Percentiles rank a stretch among this genome's conserved stretches.
phyloP scores from a whole-genome alignment of 805 yeast genomes.

The Limtongia smithiae region DNA sequence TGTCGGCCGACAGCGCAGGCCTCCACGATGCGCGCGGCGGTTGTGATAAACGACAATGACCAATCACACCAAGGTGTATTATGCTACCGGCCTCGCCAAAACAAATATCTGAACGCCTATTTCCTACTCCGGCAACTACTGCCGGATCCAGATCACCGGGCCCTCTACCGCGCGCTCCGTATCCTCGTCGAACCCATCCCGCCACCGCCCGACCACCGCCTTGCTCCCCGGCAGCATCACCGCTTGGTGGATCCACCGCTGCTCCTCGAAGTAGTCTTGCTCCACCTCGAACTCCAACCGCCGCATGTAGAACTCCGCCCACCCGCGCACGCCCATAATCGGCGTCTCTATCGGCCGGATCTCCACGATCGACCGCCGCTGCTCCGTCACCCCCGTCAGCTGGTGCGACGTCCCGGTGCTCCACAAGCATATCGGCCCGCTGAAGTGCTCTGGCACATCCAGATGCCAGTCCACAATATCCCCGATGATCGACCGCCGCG shows the following conservation, averaged over 20 bases:
- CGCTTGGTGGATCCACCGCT: constrained; percentile 26
- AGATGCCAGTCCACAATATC: constrained; percentile 27
- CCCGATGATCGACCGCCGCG: constrained; percentile 26
- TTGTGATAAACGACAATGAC: no score
- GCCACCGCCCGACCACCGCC: constrained; percentile 28
- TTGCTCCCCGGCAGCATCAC: constrained; percentile 26
- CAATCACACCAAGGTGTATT: no score
- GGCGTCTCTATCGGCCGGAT: constrained; percentile 25
- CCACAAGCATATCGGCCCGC: constrained; percentile 21
- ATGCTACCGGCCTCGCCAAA: no score
- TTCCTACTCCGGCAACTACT: neutral
- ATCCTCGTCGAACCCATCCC: constrained; percentile 27
- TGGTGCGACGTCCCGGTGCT: constrained; percentile 24
- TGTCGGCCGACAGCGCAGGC: no score
- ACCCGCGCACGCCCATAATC: constrained; percentile 24
- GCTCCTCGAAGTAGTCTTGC: constrained; percentile 22
- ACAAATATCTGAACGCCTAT: no score
- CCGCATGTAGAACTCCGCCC: constrained; percentile 24
- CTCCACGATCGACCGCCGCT: constrained; percentile 23
- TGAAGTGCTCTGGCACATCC: constrained; percentile 20
- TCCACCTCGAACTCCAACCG: constrained; percentile 26
- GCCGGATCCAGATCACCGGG: constrained; percentile 24
- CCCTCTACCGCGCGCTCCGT: constrained; percentile 26
- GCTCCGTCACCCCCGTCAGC: constrained; percentile 24
- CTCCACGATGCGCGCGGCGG: no score